Percentiles rank a stretch among this genome's conserved stretches.
Conservation (phyloP, 768 basidiomycete genomes). For the Mrakia gelida region DNA sequence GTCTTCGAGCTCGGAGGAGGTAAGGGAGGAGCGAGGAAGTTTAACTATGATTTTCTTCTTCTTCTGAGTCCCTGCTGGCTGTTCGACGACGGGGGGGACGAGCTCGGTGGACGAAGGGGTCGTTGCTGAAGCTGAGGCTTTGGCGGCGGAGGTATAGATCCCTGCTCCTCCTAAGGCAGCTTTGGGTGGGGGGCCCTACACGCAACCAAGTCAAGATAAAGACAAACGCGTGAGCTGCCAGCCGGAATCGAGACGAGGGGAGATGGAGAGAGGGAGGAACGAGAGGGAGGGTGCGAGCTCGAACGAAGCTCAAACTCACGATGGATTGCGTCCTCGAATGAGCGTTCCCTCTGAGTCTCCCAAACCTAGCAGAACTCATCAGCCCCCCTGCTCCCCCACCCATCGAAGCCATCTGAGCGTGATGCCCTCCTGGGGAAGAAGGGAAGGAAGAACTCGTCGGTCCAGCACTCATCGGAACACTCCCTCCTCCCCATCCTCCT, state of each 20-base stretch:
- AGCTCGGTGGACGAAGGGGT: not conserved
- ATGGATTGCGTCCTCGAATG: conserved; percentile 4
- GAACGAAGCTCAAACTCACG: not conserved
- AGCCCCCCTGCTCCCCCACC: not conserved
- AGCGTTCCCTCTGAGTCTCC: not conserved
- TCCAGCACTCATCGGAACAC: not conserved
- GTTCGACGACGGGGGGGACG: not conserved
- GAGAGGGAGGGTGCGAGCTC: too few relatives aligned
- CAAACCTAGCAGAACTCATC: not conserved
- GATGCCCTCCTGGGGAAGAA: not conserved
- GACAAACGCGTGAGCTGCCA: not conserved
- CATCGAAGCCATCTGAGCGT: conserved; percentile 1
- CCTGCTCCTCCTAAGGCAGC: conserved; percentile 18
- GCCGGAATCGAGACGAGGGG: not conserved
- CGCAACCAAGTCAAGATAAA: not conserved
- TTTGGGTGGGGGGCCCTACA: conserved; percentile 20
- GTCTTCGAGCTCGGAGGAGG: not conserved
- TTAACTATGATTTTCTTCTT: conserved; percentile 23
- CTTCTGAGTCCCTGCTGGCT: not conserved
- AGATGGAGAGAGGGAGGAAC: too few relatives aligned
- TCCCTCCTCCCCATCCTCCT: not conserved
- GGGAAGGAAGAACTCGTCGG: not conserved
- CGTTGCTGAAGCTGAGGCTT: not conserved
- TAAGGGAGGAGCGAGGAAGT: not conserved
- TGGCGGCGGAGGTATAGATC: conserved; percentile 10